Evolutionary conservation across 148 eudicot species (phyloP).

Genomic region (Euryodendron excelsum): DNA sequence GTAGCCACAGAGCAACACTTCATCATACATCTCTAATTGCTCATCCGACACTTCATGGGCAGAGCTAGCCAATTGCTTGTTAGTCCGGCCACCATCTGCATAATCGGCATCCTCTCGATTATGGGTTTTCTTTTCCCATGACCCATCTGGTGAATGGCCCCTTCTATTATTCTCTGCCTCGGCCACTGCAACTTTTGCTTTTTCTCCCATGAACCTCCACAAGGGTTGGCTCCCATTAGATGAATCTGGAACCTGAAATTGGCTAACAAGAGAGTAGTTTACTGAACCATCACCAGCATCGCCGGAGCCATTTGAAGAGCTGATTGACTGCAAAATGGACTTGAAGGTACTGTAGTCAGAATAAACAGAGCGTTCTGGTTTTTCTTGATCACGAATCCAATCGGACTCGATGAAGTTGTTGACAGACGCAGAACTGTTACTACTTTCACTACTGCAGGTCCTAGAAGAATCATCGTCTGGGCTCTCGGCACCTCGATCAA

Average conservation of each 20-base stretch:
- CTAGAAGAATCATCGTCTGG: conserved; percentile 10
- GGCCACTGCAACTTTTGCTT: no score
- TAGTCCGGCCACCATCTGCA: conserved; percentile 32
- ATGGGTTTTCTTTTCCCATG: conserved; percentile 38
- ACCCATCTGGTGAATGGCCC: conserved; percentile 12
- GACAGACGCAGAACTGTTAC: conserved; percentile 6
- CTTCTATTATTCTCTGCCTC: neutral
- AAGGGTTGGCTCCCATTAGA: no score
- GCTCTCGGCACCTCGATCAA: neutral
- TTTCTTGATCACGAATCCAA: conserved; percentile 12
- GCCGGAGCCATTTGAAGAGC: conserved; percentile 21
- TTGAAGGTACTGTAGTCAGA: conserved; percentile 18
- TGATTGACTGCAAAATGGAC: conserved; percentile 20
- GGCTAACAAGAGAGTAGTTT: conserved; percentile 28
- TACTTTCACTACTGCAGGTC: neutral
- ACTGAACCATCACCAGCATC: conserved; percentile 19
- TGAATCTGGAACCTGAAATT: conserved; percentile 5
- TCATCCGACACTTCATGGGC: conserved; percentile 34
- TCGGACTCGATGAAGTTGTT: neutral
- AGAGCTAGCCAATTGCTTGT: conserved; percentile 37
- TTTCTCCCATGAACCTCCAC: no score
- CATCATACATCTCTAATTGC: conserved; percentile 40
- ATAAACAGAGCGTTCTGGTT: conserved; percentile 6
- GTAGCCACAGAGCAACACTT: conserved; percentile 27
- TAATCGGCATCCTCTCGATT: conserved; percentile 35